Base-by-base conservation (phyloP, 1,139 yeast genomes). In the Sugiyamaella xylanicola region DNA sequence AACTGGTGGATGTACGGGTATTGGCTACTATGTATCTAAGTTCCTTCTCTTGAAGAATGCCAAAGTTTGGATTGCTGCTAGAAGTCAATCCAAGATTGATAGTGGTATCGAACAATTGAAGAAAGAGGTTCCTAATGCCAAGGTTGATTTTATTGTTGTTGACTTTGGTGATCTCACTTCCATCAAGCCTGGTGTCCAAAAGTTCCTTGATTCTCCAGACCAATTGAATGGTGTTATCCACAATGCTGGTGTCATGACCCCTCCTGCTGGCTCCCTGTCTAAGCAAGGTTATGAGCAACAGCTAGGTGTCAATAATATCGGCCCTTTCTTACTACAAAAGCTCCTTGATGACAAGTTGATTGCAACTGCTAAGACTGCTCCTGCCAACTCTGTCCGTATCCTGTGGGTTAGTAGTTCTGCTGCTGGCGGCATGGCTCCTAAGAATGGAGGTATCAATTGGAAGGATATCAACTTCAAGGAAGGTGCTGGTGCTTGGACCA, bases 221-320 rank as follows among this genome's bases (percentile, higher is more conserved):
- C 48, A 52, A 35, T 61, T 70, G 35, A 49, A 72, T 53, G 70
- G 73, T 32, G 59, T 72, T 29, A 53, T 70, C 20, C 72, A 71
- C 61, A 71, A 71, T 51, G 73, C 75, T 1, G 84, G 85, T 42
- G 75, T 81, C 5, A 79, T 80, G 82, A 64, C 67, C 7, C 78
- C 79, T 2, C 74, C 75, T 9, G 60, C 59, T 15, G 75, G 73
- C 2, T 63, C 74, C 2, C 61, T 63, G 13, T 74, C 82, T 2
- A 65, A 62, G 19, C 83, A 80, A 64, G 82, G 80, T n/a, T 73
- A 72, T 57, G 85, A 82, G 56, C 64, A 72, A 43, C 81, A 79
- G 63, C 70, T 80, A 51, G 85, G 84, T 4, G 75, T 78, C 35
- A 82, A 83, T 61, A 78, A 71, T 11, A 59, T 82, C 53, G 86